These are phyloP conservation scores for Neobulgaria alba DNA, from an alignment of 2,329 filamentous ascomycete genomes.

Conservation along the genomic window DNA sequence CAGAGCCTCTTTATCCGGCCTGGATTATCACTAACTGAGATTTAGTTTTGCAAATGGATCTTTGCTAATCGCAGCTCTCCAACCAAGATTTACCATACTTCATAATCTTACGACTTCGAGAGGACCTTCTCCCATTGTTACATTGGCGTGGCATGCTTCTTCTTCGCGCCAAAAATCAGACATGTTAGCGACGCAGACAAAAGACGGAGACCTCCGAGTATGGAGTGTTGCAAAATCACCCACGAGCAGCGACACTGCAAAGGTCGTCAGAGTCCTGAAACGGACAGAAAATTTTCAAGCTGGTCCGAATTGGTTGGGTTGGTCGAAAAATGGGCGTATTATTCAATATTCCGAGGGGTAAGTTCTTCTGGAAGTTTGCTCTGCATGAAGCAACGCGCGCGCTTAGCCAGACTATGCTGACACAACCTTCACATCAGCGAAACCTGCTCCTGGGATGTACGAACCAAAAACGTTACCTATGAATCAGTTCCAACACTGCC, in stretches of 20 bases:
- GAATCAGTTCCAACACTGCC: slow-evolving; percentile 81
- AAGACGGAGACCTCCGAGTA: slow-evolving; percentile 84
- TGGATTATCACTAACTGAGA: slow-evolving; percentile 10
- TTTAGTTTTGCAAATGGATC: slow-evolving; percentile 88
- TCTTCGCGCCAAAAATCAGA: slow-evolving; percentile 94
- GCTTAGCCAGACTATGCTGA: slow-evolving; percentile 36
- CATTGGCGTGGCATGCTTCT: slow-evolving; percentile 89
- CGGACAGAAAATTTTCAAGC: slow-evolving; percentile 63
- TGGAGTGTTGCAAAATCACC: slow-evolving; percentile 90
- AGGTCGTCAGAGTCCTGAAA: slow-evolving; percentile 81
- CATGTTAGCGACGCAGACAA: slow-evolving; percentile 90
- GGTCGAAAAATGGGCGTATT: slow-evolving; percentile 96
- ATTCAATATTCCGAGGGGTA: slow-evolving; percentile 88
- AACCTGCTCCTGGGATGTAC: slow-evolving; percentile 92
- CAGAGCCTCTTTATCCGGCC: background rate
- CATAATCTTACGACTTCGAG: slow-evolving; percentile 83
- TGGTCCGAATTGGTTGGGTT: slow-evolving; percentile 91
- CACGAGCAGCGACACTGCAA: slow-evolving; percentile 64
- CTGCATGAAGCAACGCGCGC: slow-evolving; percentile 36
- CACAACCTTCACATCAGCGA: slow-evolving; percentile 46
- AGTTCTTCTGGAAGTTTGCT: slow-evolving; percentile 32
- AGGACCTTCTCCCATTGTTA: slow-evolving; percentile 78
- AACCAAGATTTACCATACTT: slow-evolving; percentile 87
- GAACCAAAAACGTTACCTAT: slow-evolving; percentile 92
- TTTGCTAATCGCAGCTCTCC: slow-evolving; percentile 78